Conservation (phyloP, 768 basidiomycete species). For the Cubamyces sp. region DNA sequence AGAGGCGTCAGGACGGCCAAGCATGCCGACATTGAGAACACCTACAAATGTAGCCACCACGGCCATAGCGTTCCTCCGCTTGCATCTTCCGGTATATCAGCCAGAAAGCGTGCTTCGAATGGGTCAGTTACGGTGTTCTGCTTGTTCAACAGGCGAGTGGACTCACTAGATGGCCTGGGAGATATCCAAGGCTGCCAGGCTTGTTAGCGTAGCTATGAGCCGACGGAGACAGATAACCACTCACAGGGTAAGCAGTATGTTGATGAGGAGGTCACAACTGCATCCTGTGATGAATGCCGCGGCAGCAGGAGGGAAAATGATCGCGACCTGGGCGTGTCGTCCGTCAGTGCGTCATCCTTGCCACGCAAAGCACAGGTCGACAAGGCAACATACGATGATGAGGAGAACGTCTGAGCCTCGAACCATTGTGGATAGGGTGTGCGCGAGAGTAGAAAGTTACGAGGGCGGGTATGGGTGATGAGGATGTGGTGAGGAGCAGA, state of each 20-base stretch:
- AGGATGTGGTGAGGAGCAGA: too few species aligned
- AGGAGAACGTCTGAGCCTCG: conserved; percentile 76
- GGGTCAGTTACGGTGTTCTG: neutral
- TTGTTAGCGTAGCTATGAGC: conserved; percentile 6
- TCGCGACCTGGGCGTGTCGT: conserved; percentile 58
- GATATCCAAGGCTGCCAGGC: conserved; percentile 65
- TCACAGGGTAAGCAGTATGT: conserved; percentile 77
- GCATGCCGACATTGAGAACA: conserved; percentile 21
- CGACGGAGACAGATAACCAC: conserved; percentile 29
- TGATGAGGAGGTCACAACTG: conserved; percentile 86
- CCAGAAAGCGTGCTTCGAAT: conserved; percentile 77
- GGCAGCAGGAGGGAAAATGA: conserved; percentile 82
- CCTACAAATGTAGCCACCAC: conserved; percentile 77
- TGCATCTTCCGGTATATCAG: conserved; percentile 90
- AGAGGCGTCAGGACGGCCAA: neutral
- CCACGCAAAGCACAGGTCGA: neutral
- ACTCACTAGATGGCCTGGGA: conserved; percentile 63
- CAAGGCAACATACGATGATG: conserved; percentile 62
- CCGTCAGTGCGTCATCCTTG: neutral
- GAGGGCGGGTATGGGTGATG: too few species aligned
- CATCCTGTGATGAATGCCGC: conserved; percentile 80
- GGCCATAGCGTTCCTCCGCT: conserved; percentile 81
- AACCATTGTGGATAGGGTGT: conserved; percentile 27
- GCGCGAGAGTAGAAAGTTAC: too few species aligned
- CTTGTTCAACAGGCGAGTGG: neutral